Base-by-base conservation (phyloP, 140 eudicot species). In the Stevia rebaudiana region DNA sequence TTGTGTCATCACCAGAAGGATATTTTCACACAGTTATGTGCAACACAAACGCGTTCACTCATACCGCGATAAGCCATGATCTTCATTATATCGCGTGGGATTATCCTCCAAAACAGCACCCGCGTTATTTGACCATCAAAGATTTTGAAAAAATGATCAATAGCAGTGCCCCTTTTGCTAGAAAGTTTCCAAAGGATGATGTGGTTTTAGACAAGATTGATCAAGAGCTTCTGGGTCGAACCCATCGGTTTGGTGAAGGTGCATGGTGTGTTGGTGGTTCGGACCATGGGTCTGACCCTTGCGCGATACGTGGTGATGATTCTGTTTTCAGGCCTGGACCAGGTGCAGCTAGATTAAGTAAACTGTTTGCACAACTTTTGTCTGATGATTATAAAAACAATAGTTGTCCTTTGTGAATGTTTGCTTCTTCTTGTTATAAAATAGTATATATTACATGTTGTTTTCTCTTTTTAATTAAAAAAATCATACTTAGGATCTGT, bases 61-160 rank as follows among this genome's bases (percentile, higher is more conserved):
- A 69, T 67, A 85, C 94, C n/a, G 95, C 96, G 19, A 66, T 88
- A 59, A 79, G 90, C 41, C 98, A 92, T 17, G 98, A 92, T 67
- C 96, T 92, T 60, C 98, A 92, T 72, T 92, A 92, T 52, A 92
- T 92, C 24, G 96, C 98, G 3, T 92, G 98, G 98, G 98, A 92
- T 76, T 74, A 21, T 22, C 98, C 98, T 51, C 98, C 98, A 3
- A 92, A 85, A 67, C 98, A 92, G 73, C 98, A 92, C 74, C 98
- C 98, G 41, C 79, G 82, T 6, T 84, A 74, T 39, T 40, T 92
- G 35, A 76, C 95, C 3, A 71, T 92, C 31, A 88, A 85, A 56
- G 96, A 92, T 73, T 92, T 79, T 12, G 70, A 61, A 16, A 81
- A 78, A 17, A 92, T 92, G 98, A 85, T 92, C 16, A 88, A 92